Base-by-base conservation (phyloP, 106 monocot genomes). In the Ottelia alismoides region DNA sequence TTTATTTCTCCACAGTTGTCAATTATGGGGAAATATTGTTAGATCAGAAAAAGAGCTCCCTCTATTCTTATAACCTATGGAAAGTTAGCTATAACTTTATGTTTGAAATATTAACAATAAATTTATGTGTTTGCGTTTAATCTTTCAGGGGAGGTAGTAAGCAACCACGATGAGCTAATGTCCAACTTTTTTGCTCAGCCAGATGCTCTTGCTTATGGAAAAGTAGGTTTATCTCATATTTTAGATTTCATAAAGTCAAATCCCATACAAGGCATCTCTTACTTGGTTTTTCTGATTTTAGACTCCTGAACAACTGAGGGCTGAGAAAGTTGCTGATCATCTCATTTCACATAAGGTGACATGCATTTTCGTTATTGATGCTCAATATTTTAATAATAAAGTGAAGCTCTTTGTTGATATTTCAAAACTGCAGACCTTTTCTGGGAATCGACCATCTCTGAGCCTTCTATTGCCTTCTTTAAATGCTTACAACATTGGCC, bases 171-270 rank as follows among this genome's bases (percentile, higher is more conserved):
- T 69, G 94, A 96, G 29, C 81, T 96, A 21, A 96, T 96, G 94
- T 96, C 94, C 21, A 96, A 96, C 64, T 96, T 96, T 55, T 96
- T 96, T 76, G 94, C 94, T 45, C 94, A 96, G 49, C 94, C 94
- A 53, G 94, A 96, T 82, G 94, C 94, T 28, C 94, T 96, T 71
- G 94, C 94, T 61, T 96, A 84, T 63, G 94, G 94, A 49, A 96
- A 96, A 78, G 94, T 96, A 56, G 26, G 40, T 43, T 43, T 43
- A 6, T 43, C 40, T 43, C 16, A 7, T 43, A 16, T n/a, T n/a
- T n/a, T n/a, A n/a, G n/a, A n/a, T n/a, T n/a, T n/a, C n/a, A n/a
- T n/a, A n/a, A n/a, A n/a, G n/a, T n/a, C n/a, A n/a, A n/a, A n/a
- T n/a, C n/a, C n/a, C n/a, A n/a, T 11, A 24, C 22, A 11, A 23